Conservation (phyloP, 257 asterid species). For the Linderniella brevidens region DNA sequence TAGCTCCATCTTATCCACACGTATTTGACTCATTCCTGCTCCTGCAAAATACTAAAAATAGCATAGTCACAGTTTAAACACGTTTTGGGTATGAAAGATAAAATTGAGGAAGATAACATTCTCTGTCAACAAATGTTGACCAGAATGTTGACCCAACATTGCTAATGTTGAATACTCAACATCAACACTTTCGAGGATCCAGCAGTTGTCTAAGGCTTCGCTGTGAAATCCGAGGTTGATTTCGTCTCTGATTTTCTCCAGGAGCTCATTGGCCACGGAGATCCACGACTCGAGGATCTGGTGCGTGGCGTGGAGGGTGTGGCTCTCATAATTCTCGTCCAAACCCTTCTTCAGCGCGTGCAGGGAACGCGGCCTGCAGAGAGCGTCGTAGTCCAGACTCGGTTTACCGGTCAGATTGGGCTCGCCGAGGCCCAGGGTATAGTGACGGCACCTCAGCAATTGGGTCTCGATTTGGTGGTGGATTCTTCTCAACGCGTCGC, state of each 20-base stretch:
- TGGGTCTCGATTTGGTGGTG: constrained; percentile 50
- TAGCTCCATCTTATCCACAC: no score
- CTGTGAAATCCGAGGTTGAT: constrained; percentile 22
- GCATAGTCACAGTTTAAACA: no score
- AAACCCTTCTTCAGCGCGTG: constrained; percentile 42
- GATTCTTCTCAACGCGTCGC: constrained; percentile 42
- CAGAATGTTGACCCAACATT: no score
- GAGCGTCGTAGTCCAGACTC: constrained; percentile 51
- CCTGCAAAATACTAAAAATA: no score
- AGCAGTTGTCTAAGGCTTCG: constrained; percentile 36
- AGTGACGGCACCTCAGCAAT: constrained; percentile 51
- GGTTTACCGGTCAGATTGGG: constrained; percentile 80
- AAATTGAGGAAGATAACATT: no score
- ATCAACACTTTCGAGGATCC: constrained; percentile 63
- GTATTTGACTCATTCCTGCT: no score
- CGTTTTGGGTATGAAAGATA: no score
- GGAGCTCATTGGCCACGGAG: constrained; percentile 26
- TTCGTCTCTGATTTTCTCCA: constrained; percentile 24
- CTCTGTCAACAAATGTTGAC: no score
- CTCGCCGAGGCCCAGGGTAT: constrained; percentile 80
- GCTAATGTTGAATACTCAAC: no score
- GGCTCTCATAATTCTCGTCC: constrained; percentile 35
- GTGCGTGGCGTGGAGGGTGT: constrained; percentile 41
- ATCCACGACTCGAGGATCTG: constrained; percentile 79
- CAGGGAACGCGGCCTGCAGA: constrained; percentile 63